phyloP scores from a whole-genome alignment of 495 filamentous ascomycete species.

The Podospora pseudocomata region DNA sequence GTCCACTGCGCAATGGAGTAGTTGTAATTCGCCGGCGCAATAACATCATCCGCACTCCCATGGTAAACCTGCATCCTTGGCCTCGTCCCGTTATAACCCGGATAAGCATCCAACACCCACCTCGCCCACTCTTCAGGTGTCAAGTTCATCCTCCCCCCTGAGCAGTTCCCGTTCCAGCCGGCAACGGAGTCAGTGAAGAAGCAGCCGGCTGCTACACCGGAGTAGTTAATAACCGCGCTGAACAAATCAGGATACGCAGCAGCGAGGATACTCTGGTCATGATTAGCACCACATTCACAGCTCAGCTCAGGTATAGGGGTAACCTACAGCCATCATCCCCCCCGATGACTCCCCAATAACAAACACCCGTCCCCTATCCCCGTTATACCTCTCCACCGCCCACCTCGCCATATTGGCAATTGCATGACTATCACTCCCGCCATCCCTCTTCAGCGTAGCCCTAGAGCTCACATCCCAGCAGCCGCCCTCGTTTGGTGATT shows the following conservation, averaged over 20 bases:
- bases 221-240: constrained; percentile 52
- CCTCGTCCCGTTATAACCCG: constrained; percentile 45
- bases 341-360: constrained; percentile 53
- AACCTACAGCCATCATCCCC: constrained; percentile 36
- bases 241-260: constrained; percentile 57
- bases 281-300: not conserved
- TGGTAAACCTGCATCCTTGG: constrained; percentile 56
- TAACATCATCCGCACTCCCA: constrained; percentile 44
- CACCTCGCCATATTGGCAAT: constrained; percentile 61
- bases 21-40: constrained; percentile 32
- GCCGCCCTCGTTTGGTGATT: constrained; percentile 43
- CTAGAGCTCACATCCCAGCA: constrained; percentile 62
- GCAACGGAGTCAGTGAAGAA: constrained; percentile 45
- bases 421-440: constrained; percentile 55
- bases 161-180: constrained; percentile 46
- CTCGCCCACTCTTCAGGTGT: constrained; percentile 42
- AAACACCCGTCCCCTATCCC: constrained; percentile 47
- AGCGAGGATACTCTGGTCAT: constrained; percentile 47
- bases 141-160: constrained; percentile 37
- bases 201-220: constrained; percentile 59
- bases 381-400: constrained; percentile 46
- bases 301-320: not conserved
- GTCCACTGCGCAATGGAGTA: constrained; percentile 4
- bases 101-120: constrained; percentile 46
- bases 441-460: constrained; percentile 52